A percentile compares a stretch with the other conserved stretches of the same genome.
These are phyloP conservation scores for Dimargaris xerosporica DNA, from an alignment of 192 early-diverging fungal species.

Conservation along the genomic window DNA sequence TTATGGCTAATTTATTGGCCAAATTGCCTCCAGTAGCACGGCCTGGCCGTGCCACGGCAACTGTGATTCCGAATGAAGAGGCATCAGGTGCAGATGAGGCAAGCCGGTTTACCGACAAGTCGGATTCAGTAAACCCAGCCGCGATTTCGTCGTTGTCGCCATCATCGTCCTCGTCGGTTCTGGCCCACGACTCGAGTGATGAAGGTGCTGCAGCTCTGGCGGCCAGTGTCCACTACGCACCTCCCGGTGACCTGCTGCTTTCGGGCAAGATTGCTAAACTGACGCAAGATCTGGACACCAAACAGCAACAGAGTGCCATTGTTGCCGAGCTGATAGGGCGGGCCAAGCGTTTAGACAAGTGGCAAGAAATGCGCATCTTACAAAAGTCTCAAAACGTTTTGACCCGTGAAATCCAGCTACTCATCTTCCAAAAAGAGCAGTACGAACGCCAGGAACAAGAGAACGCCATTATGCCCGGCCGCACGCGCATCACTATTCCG, in stretches of 20 bases:
- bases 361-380: conserved; percentile 47
- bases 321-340: conserved; percentile 46
- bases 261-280: conserved; percentile 33
- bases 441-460: conserved; percentile 41
- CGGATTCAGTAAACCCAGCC: no score
- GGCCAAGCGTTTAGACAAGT: conserved; percentile 31
- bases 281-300: conserved; percentile 33
- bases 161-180: no score
- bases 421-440: conserved; percentile 42
- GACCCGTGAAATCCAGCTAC: conserved; percentile 36
- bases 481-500: conserved; percentile 25
- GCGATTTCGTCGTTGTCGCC: no score
- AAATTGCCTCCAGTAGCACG: no score
- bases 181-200: no score
- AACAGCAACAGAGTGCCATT: conserved; percentile 47
- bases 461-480: conserved; percentile 39
- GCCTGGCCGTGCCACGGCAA: no score
- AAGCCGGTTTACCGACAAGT: no score
- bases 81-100: no score
- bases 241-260: conserved; percentile 55
- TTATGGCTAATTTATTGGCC: no score
- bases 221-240: conserved; percentile 33
- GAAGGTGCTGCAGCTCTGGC: no score
- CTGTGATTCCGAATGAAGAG: no score
- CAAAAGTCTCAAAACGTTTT: conserved; percentile 37